Conservation (phyloP, 176 grass and related monocot genomes). For the Otatea glauca region DNA sequence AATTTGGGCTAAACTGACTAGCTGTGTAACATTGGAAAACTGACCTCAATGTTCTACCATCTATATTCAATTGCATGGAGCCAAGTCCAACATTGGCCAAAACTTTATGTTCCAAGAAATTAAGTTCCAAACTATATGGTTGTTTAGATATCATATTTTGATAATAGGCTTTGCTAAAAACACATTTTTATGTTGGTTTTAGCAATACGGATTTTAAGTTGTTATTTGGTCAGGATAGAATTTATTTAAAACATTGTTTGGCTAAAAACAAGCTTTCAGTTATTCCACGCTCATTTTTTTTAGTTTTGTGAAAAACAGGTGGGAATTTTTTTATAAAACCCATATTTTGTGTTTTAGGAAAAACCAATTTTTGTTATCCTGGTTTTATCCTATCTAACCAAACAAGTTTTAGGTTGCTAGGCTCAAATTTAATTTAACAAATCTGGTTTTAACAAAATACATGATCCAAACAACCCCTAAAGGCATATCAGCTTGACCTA, state of each 20-base stretch:
- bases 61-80: background rate
- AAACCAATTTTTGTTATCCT: background rate
- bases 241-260: background rate
- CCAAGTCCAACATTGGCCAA: conserved; percentile 1
- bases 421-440: background rate
- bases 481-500: background rate
- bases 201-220: conserved; percentile 7
- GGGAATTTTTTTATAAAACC: background rate
- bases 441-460: background rate
- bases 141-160: background rate
- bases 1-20: background rate
- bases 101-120: background rate
- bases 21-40: background rate
- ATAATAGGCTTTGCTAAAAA: background rate
- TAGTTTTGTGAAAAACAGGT: background rate
- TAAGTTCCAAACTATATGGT: conserved; percentile 10
- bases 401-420: conserved; percentile 13
- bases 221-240: background rate
- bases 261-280: background rate
- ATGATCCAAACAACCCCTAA: background rate
- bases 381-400: background rate
- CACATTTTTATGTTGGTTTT: conserved; percentile 12
- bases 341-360: background rate
- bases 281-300: background rate
- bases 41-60: background rate